A percentile compares a stretch with the other conserved stretches of the same genome.
Evolutionary conservation across 176 grass and related monocot species (phyloP).

Genomic region (Cenchrus purpureus): DNA sequence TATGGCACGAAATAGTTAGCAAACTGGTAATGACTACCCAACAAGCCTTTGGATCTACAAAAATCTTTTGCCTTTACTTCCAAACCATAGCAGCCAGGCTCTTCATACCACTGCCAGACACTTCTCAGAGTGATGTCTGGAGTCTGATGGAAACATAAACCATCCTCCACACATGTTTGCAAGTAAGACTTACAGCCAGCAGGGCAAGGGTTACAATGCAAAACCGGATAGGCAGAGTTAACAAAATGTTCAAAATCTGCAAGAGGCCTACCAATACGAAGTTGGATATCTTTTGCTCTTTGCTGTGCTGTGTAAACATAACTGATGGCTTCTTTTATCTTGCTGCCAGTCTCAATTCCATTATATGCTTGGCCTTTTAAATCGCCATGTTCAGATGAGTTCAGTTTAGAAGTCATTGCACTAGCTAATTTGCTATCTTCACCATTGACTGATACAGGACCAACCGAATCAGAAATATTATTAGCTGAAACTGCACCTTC

Average conservation of each 20-base stretch:
- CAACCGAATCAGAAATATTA: slow-evolving; percentile 34
- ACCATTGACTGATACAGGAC: slow-evolving; percentile 32
- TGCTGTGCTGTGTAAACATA: slow-evolving; percentile 43
- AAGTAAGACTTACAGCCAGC: slow-evolving; percentile 41
- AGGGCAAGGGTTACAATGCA: slow-evolving; percentile 32
- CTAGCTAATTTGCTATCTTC: slow-evolving; percentile 29
- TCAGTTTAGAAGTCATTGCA: slow-evolving; percentile 35
- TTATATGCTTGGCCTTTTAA: slow-evolving; percentile 34
- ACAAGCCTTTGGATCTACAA: slow-evolving; percentile 39
- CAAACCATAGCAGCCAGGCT: slow-evolving; percentile 78
- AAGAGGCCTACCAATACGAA: slow-evolving; percentile 46
- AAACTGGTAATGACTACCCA: slow-evolving; percentile 39
- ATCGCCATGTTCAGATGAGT: slow-evolving; percentile 6
- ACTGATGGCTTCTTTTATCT: slow-evolving; percentile 60
- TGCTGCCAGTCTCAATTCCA: slow-evolving; percentile 43
- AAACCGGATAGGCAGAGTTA: slow-evolving; percentile 65
- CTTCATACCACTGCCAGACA: slow-evolving; percentile 88
- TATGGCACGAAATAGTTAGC: slow-evolving; percentile 77
- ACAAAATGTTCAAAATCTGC: slow-evolving; percentile 74
- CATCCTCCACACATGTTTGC: slow-evolving; percentile 31
- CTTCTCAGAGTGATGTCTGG: slow-evolving; percentile 55
- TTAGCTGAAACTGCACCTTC: slow-evolving; percentile 37
- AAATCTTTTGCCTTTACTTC: slow-evolving; percentile 72
- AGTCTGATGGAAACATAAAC: slow-evolving; percentile 45
- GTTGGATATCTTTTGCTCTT: slow-evolving; percentile 41